Base-by-base conservation (phyloP, 129 eudicot species). In the Ambrosia artemisiifolia region DNA sequence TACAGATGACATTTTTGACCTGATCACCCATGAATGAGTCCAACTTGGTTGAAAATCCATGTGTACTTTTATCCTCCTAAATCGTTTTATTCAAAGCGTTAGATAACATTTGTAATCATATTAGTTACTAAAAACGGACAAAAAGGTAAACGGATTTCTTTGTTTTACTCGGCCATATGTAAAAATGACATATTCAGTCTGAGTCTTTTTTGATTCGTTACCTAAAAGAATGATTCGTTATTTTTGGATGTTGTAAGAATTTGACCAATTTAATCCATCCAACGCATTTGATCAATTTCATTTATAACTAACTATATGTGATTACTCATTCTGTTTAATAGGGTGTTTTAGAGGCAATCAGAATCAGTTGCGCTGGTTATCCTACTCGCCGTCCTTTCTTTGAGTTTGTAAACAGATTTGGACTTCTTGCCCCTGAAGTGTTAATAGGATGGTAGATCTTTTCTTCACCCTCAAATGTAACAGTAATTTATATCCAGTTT, bases 341-440 rank as follows among this genome's bases (percentile, higher is more conserved):
- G 99, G 99, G 99, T 79, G 99, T 95, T 72, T 67, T 95, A 72
- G 99, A 95, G 89, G 99, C 99, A 79, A 95, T 95, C 80, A 83
- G 99, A 80, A 95, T 95, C 69, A 95, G 99, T 72, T 90, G 97
- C 83, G 99, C 99, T 49, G 99, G 99, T 40, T 95, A 80, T 75
- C 99, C 99, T 77, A 95, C 99, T 70, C 97, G 99, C 30, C 97
- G 97, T 57, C 84, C 96, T 73, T 95, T 90, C 83, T 95, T 84
- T 73, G 99, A 95, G 80, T 95, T 95, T 73, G 49, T 95, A 80
- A 88, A 95, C 81, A 86, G 99, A 88, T 95, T 95, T 82, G 99
- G 99, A 79, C 80, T 95, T 67, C 97, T 95, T 79, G 97, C 95
- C 44, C 88, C 96, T 14, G 97, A 90, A 81, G 84, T 54, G 63